Evolutionary conservation across 139 green algal species (phyloP).

Genomic region (Coelastrella sp.): DNA sequence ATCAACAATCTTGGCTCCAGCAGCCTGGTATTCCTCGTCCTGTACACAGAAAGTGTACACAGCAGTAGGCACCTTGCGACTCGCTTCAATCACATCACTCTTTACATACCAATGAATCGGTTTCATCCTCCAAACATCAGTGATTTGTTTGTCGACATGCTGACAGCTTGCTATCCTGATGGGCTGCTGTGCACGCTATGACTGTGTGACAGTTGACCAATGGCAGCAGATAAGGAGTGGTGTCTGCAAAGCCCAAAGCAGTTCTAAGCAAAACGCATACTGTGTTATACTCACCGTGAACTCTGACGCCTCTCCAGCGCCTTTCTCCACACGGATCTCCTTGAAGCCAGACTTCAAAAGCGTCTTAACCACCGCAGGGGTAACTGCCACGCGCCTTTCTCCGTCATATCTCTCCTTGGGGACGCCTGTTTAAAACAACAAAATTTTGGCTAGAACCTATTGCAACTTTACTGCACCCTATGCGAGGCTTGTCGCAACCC

Average conservation of each 20-base stretch:
- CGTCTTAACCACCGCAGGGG: conserved; percentile 64
- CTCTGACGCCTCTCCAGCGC: conserved; percentile 75
- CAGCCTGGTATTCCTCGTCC: conserved; percentile 60
- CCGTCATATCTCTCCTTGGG: conserved; percentile 73
- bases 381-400: conserved; percentile 82
- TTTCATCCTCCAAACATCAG: too few relatives aligned
- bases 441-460: not conserved
- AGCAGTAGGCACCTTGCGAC: not conserved
- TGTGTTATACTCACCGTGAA: conserved; percentile 76
- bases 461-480: too few relatives aligned
- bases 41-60: not conserved
- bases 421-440: conserved; percentile 65
- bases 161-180: not conserved
- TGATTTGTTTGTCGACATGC: too few relatives aligned
- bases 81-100: too few relatives aligned
- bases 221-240: conserved; percentile 19
- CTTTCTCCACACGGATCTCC: conserved; percentile 73
- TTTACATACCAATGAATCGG: too few relatives aligned
- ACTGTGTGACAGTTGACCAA: too few relatives aligned
- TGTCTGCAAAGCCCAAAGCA: too few relatives aligned
- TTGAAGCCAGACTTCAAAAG: conserved; percentile 87
- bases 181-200: too few relatives aligned
- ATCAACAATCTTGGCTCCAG: conserved; percentile 78
- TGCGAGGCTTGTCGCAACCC: too few relatives aligned
- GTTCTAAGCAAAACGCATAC: too few relatives aligned